A percentile compares a stretch with the other conserved stretches of the same genome.
Evolutionary conservation across 2,329 filamentous ascomycete species (phyloP).

Genomic region (Curvularia sp.): DNA sequence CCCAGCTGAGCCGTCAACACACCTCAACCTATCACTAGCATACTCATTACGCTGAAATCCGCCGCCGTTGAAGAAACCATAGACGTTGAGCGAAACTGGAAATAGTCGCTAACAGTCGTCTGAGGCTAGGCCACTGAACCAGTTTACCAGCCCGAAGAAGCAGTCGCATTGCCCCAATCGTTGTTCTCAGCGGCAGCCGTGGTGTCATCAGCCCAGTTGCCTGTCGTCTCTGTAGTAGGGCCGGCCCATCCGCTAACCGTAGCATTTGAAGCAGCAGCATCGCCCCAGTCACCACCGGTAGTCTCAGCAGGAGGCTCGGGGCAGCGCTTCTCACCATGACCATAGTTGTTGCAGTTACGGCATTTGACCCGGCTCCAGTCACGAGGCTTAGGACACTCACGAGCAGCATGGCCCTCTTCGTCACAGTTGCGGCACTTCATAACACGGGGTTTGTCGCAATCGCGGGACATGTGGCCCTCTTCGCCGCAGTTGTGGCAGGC

Average conservation of each 20-base stretch:
- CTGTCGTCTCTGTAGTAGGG: conserved; percentile 20
- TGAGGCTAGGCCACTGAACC: not conserved
- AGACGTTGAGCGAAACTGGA: conserved; percentile 5
- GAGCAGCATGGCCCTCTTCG: conserved; percentile 62
- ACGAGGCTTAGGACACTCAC: conserved; percentile 47
- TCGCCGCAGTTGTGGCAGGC: conserved; percentile 41
- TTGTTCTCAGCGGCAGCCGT: conserved; percentile 17
- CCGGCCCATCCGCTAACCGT: conserved; percentile 32
- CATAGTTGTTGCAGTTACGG: conserved; percentile 61
- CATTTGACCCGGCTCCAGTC: conserved; percentile 67
- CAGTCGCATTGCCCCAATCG: conserved; percentile 16
- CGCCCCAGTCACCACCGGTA: conserved; percentile 32
- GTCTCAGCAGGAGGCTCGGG: conserved; percentile 41
- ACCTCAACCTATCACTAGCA: not conserved
- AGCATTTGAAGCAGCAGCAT: conserved; percentile 25
- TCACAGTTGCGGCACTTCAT: conserved; percentile 68
- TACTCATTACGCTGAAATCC: not conserved
- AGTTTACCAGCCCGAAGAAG: conserved; percentile 21
- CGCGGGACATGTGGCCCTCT: conserved; percentile 36
- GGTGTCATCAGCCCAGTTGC: conserved; percentile 29
- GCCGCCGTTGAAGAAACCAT: not conserved
- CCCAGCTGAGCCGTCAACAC: conserved; percentile 1
- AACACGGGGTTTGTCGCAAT: conserved; percentile 39
- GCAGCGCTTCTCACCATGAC: conserved; percentile 55
- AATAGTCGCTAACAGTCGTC: conserved; percentile 6